Base-by-base conservation (phyloP, 2,329 filamentous ascomycete genomes). In the Fusarium oligoseptatum region DNA sequence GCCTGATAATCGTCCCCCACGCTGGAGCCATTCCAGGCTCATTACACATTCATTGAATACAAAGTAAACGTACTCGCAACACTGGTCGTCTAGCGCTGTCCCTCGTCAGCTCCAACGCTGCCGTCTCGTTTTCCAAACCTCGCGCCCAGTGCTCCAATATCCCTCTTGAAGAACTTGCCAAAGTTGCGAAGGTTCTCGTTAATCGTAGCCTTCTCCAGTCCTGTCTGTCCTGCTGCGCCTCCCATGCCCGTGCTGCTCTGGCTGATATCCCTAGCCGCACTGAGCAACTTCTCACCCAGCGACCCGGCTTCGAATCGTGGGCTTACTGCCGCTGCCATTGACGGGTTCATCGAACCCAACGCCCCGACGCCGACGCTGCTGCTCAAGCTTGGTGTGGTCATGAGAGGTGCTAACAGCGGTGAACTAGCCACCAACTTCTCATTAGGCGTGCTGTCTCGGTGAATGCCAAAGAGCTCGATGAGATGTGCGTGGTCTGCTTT, bases 121-220 rank as follows among this genome's bases (percentile, higher is more conserved):
- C 84, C 84, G 66, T 89, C 88, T 61, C 89, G 83, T 83, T 90
- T 92, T 56, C 93, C 93, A 81, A 95, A 95, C 74, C 93, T 86
- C 12, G 90, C 90, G 3, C 93, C 92, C 73, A 96, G 89, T 3
- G 92, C 91, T 34, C 94, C 93, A 73, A 96, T 92, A 85, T 98
- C 96, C 73, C 96, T 88, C 72, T 93, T 92, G 86, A 98, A 98
- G 85, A 98, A 98, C 84, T 97, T 98, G 27, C 96, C 96, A 84
- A 99, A 94, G 82, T 95, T 98, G 85, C 95, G 95, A 83, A 98
- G 82, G 83, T 98, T 98, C 83, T 97, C 95, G 81, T 98, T 97
- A 74, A 98, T 90, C 62, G 93, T 94, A 9, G 90, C 90, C 78
- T 92, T 91, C 64, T 90, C 87, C 65, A 87, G 79, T 17, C 84